Percentiles rank a stretch among this genome's conserved stretches.
phyloP scores from a whole-genome alignment of 306 rosid species.

The Rosa persica region DNA sequence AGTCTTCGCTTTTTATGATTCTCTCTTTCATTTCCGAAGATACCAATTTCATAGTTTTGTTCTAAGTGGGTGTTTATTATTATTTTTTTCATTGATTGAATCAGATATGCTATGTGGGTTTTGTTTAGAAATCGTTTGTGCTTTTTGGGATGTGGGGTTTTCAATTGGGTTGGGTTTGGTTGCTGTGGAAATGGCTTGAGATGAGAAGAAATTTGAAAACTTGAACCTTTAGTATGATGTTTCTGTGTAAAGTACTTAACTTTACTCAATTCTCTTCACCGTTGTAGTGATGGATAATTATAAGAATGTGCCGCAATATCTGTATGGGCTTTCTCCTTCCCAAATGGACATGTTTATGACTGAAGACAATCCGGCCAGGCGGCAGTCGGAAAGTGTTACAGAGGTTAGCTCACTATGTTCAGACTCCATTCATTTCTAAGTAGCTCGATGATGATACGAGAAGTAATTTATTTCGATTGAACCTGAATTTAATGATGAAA shows the following conservation, averaged over 20 bases:
- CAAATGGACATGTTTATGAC: conserved; percentile 97
- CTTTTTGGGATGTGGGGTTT: neutral
- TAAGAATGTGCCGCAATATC: conserved; percentile 66
- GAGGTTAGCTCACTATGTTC: conserved; percentile 56
- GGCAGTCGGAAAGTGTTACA: conserved; percentile 60
- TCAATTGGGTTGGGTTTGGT: neutral
- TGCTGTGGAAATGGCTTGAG: neutral
- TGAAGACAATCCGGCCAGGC: conserved; percentile 62
- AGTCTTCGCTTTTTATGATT: conserved; percentile 26
- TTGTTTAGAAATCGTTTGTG: neutral
- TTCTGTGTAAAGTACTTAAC: conserved; percentile 2
- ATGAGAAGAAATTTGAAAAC: neutral
- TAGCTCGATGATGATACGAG: conserved; percentile 11
- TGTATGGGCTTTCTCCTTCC: conserved; percentile 83
- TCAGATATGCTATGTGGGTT: neutral
- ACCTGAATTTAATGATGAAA: neutral
- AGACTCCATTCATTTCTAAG: conserved; percentile 1
- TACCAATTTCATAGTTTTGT: neutral
- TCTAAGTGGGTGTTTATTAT: neutral
- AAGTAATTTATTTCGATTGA: conserved; percentile 11
- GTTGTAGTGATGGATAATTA: conserved; percentile 75
- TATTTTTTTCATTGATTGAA: neutral
- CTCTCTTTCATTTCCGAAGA: neutral
- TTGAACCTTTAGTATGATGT: neutral
- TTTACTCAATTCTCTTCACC: conserved; percentile 19